phyloP scores from a whole-genome alignment of 2,329 filamentous ascomycete genomes.

The Arachnomyces sp. region DNA sequence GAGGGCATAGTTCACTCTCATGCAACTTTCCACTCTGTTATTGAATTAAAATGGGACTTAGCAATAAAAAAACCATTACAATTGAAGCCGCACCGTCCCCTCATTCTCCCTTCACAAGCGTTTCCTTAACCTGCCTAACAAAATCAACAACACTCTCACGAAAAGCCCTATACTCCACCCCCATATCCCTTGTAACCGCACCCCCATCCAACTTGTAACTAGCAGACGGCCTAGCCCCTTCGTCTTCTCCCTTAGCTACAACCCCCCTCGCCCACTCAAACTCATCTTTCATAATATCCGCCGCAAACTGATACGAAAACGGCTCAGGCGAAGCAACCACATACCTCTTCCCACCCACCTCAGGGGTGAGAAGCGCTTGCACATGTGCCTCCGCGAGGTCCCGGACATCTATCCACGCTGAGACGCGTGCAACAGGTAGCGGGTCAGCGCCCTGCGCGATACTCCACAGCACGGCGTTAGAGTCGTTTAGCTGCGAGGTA shows the following conservation, averaged over 20 bases:
- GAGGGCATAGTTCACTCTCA: too few relatives aligned
- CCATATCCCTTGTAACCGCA: conserved; percentile 33
- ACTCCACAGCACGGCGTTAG: conserved; percentile 35
- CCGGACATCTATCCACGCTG: conserved; percentile 41
- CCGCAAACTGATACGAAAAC: conserved; percentile 41
- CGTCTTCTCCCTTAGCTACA: conserved; percentile 28
- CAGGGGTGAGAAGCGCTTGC: conserved; percentile 31
- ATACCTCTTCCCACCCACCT: conserved; percentile 34
- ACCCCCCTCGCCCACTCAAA: conserved; percentile 31
- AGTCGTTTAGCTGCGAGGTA: conserved; percentile 34
- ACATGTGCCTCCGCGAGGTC: conserved; percentile 41
- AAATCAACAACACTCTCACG: conserved; percentile 10
- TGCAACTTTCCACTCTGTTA: too few relatives aligned
- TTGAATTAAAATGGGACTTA: too few relatives aligned
- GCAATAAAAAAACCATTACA: too few relatives aligned
- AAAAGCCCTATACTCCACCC: conserved; percentile 24
- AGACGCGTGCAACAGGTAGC: conserved; percentile 32
- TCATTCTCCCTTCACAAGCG: background rate
- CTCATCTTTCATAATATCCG: conserved; percentile 33
- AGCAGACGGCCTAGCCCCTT: conserved; percentile 23
- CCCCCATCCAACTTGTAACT: conserved; percentile 37
- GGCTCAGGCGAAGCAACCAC: conserved; percentile 34
- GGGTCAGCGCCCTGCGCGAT: conserved; percentile 29
- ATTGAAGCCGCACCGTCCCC: background rate
- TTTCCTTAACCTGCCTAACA: conserved; percentile 6